phyloP scores from a whole-genome alignment of 2,329 filamentous ascomycete species.

The Thielaviopsis ethacetica region DNA sequence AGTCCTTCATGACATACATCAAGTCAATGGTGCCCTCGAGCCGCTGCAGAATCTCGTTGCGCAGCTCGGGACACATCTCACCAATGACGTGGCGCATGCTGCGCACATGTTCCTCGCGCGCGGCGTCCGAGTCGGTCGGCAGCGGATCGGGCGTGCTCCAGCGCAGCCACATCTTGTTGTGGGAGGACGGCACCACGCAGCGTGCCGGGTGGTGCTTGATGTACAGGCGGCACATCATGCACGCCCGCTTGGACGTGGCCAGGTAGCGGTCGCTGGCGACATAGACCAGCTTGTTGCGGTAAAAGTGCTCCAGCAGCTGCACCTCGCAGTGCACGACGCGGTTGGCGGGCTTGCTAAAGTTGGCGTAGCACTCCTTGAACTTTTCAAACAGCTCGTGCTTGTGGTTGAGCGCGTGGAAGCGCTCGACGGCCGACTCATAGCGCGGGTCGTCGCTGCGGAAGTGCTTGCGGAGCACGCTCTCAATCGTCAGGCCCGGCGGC shows the following conservation, averaged over 20 bases:
- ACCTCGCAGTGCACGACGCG: constrained; percentile 4
- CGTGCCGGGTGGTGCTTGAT: background rate
- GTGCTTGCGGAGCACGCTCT: background rate
- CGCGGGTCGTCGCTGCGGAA: background rate
- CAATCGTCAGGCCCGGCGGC: background rate
- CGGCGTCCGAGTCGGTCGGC: background rate
- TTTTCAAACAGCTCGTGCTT: background rate
- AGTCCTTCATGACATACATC: background rate
- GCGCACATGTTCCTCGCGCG: background rate
- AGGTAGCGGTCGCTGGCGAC: background rate
- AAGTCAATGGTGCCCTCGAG: background rate
- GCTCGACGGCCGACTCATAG: background rate
- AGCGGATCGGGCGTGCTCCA: background rate
- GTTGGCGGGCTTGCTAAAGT: background rate
- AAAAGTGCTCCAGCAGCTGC: background rate
- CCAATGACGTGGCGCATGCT: background rate
- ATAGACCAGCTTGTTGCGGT: background rate
- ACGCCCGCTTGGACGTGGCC: background rate
- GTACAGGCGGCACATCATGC: constrained; percentile 4
- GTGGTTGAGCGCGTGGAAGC: background rate
- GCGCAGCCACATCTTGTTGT: constrained; percentile 1
- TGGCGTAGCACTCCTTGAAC: background rate
- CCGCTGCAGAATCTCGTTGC: background rate
- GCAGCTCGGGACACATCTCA: background rate
- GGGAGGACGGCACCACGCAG: background rate